Evolutionary conservation across 257 asterid species (phyloP).

Genomic region (Paulownia fortunei): DNA sequence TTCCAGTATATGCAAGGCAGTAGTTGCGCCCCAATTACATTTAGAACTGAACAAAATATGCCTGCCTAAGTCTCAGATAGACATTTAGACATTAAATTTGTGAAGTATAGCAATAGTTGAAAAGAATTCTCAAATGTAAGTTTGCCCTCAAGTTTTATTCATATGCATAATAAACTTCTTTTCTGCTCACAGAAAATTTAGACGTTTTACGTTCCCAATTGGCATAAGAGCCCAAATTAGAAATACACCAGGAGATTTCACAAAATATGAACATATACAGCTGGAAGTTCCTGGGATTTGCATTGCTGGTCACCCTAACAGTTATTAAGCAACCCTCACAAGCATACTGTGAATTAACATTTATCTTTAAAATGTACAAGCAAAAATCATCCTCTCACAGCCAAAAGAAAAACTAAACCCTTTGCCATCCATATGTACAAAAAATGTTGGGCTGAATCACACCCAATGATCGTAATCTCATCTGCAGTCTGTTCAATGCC

Average conservation of each 20-base stretch:
- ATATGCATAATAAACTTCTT: neutral
- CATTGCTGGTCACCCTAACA: conserved; percentile 3
- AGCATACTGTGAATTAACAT: neutral
- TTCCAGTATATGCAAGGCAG: neutral
- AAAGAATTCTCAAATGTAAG: neutral
- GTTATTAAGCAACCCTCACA: neutral
- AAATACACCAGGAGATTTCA: neutral
- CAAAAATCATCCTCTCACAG: neutral
- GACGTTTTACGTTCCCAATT: neutral
- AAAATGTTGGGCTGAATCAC: neutral
- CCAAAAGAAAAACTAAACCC: neutral
- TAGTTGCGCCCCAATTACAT: conserved; percentile 4
- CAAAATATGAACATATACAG: neutral
- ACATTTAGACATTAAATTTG: neutral
- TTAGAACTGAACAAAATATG: neutral
- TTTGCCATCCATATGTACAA: neutral
- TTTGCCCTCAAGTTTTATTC: neutral
- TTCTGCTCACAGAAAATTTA: neutral
- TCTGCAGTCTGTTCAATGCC: neutral
- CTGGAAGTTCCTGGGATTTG: neutral
- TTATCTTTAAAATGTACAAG: neutral
- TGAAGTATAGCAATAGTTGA: neutral
- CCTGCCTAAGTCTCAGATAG: conserved; percentile 10
- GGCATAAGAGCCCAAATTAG: neutral
- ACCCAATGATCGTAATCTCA: neutral